These are phyloP conservation scores for Metarhizium album DNA, from an alignment of 2,329 filamentous ascomycete genomes.

Conservation along the genomic window DNA sequence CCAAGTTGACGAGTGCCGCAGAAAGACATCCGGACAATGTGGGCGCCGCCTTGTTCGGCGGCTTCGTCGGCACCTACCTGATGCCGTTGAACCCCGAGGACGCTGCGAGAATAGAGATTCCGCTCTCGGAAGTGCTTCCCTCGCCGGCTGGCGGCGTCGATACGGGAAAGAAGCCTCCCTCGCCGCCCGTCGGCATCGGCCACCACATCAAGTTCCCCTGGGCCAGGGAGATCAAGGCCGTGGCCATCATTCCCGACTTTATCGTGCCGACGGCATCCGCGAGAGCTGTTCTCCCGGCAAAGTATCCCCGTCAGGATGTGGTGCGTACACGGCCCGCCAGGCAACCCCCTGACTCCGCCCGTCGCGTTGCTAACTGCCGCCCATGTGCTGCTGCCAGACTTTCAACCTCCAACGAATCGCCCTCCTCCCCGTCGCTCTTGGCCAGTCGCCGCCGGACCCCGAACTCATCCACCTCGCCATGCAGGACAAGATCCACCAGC, in stretches of 20 bases:
- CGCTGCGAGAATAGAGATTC: constrained; percentile 83
- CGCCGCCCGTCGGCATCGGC: constrained; percentile 85
- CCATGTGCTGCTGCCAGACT: constrained; percentile 29
- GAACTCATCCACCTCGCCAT: constrained; percentile 95
- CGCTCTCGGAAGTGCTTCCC: constrained; percentile 84
- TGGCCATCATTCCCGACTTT: constrained; percentile 93
- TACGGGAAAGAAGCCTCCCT: constrained; percentile 75
- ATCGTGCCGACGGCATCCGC: constrained; percentile 92
- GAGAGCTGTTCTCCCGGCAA: constrained; percentile 68
- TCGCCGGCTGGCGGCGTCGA: constrained; percentile 83
- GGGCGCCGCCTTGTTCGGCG: constrained; percentile 87
- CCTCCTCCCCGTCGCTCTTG: constrained; percentile 78
- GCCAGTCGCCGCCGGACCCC: constrained; percentile 80
- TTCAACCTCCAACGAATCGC: constrained; percentile 96
- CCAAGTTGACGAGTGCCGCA: constrained; percentile 18
- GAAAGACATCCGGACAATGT: constrained; percentile 91
- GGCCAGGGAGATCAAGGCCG: constrained; percentile 90
- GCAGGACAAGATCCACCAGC: constrained; percentile 98
- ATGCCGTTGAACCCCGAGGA: constrained; percentile 87
- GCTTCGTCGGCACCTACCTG: constrained; percentile 93
- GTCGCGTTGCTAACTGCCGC: neutral
- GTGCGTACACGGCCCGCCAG: constrained; percentile 36
- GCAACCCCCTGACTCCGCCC: neutral
- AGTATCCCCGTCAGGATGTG: constrained; percentile 73
- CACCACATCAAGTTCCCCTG: constrained; percentile 94